phyloP scores from a whole-genome alignment of 2,329 filamentous ascomycete species.

The Colletotrichum viniferum region DNA sequence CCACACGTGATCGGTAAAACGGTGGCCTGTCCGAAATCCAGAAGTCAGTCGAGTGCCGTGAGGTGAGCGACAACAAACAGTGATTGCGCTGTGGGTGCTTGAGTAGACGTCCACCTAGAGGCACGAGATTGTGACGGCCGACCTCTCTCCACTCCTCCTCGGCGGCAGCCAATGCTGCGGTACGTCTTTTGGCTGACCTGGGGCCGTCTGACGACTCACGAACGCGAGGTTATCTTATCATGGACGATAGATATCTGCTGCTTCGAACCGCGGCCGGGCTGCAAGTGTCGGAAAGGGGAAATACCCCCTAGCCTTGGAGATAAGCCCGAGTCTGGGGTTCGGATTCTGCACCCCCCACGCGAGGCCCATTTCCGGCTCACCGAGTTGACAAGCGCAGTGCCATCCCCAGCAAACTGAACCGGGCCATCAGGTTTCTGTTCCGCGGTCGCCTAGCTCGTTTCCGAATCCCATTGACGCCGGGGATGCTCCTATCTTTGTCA shows the following conservation, averaged over 20 bases:
- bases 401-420: not conserved
- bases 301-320: not conserved
- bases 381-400: not conserved
- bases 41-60: not conserved
- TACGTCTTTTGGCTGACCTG: not conserved
- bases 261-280: not conserved
- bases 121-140: not conserved
- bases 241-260: not conserved
- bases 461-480: not conserved
- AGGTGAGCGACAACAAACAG: not conserved
- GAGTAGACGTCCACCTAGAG: not conserved
- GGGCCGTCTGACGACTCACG: not conserved
- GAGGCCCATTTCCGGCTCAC: not conserved
- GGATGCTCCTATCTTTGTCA: not conserved
- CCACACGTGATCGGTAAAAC: conserved; percentile 5
- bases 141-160: not conserved
- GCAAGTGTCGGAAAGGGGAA: not conserved
- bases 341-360: not conserved
- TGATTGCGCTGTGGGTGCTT: not conserved
- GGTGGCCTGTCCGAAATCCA: not conserved
- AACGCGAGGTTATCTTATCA: not conserved
- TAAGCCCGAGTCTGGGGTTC: not conserved
- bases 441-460: not conserved
- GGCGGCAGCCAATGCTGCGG: not conserved
- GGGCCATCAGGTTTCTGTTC: not conserved